Percentiles rank a stretch among this genome's conserved stretches.
Conservation (phyloP, 768 basidiomycete genomes). For the Strobilomyces dryophilus region DNA sequence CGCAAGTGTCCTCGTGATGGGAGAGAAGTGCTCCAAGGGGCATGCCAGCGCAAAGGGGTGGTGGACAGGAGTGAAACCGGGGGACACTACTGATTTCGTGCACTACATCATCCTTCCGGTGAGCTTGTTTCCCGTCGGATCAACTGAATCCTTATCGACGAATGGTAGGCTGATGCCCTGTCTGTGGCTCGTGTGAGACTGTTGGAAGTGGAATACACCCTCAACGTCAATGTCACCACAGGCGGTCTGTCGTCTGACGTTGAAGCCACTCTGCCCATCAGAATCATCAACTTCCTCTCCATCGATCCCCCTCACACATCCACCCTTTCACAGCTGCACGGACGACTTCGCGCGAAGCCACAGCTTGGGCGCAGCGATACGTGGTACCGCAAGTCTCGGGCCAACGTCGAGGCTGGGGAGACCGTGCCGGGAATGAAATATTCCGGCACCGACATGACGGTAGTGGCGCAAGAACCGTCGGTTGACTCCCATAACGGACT, state of each 20-base stretch:
- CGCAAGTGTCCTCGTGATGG: slow-evolving; percentile 61
- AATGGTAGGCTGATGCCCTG: slow-evolving; percentile 58
- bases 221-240: slow-evolving; percentile 60
- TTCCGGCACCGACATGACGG: slow-evolving; percentile 23
- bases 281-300: slow-evolving; percentile 80
- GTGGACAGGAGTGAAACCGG: slow-evolving; percentile 79
- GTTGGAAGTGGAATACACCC: slow-evolving; percentile 70
- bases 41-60: slow-evolving; percentile 81
- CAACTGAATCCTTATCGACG: slow-evolving; percentile 1
- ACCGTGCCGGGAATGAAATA: slow-evolving; percentile 34
- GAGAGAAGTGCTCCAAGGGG: slow-evolving; percentile 57
- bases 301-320: slow-evolving; percentile 70
- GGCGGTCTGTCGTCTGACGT: slow-evolving; percentile 61
- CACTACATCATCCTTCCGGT: slow-evolving; percentile 76
- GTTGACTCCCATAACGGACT: slow-evolving; percentile 6
- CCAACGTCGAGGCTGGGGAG: slow-evolving; percentile 14
- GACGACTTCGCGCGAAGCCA: slow-evolving; percentile 21
- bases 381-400: slow-evolving; percentile 29
- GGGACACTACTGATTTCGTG: slow-evolving; percentile 57
- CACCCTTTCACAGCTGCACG: slow-evolving; percentile 20
- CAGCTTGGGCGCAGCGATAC: slow-evolving; percentile 23
- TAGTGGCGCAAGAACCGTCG: slow-evolving; percentile 20
- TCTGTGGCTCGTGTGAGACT: slow-evolving; percentile 65
- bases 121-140: slow-evolving; percentile 28
- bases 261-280: slow-evolving; percentile 67